A percentile compares a stretch with the other conserved stretches of the same genome.
Evolutionary conservation across 345 rosid species (phyloP).

Genomic region (Hypericum perforatum): DNA sequence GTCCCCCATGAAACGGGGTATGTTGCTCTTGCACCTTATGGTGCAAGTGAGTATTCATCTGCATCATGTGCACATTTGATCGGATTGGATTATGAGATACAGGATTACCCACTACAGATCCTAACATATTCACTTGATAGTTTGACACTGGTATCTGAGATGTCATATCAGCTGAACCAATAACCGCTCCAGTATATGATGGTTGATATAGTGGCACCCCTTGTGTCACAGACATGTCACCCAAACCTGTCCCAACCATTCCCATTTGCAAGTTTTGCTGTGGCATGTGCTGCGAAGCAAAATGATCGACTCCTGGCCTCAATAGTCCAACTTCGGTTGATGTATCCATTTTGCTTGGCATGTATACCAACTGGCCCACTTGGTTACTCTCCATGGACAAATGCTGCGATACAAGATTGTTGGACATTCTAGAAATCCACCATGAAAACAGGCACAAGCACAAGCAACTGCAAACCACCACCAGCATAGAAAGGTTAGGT

Average conservation of each 20-base stretch:
- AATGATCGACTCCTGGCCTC: conserved; percentile 1
- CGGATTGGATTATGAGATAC: conserved; percentile 15
- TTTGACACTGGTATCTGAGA: conserved; percentile 19
- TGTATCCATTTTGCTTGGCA: conserved; percentile 26
- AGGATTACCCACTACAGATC: conserved; percentile 9
- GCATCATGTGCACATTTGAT: conserved; percentile 20
- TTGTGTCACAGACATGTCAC: no score
- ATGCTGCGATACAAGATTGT: conserved; percentile 43
- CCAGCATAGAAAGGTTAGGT: no score
- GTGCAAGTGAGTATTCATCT: not conserved
- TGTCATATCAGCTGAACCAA: conserved; percentile 10
- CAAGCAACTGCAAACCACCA: no score
- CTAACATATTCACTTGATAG: conserved; percentile 16
- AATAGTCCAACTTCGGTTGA: conserved; percentile 16
- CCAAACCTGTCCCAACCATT: conserved; percentile 14
- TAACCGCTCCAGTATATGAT: no score
- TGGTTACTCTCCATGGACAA: conserved; percentile 28
- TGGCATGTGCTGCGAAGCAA: conserved; percentile 16
- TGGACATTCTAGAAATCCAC: conserved; percentile 32
- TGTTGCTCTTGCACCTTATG: not conserved
- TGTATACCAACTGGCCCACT: conserved; percentile 37
- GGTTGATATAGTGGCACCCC: no score
- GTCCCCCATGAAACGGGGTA: not conserved
- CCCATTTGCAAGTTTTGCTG: conserved; percentile 27
- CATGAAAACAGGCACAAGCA: conserved; percentile 11